These are phyloP conservation scores for Trametes cinnabarina DNA, from an alignment of 768 basidiomycete species.

Conservation along the genomic window DNA sequence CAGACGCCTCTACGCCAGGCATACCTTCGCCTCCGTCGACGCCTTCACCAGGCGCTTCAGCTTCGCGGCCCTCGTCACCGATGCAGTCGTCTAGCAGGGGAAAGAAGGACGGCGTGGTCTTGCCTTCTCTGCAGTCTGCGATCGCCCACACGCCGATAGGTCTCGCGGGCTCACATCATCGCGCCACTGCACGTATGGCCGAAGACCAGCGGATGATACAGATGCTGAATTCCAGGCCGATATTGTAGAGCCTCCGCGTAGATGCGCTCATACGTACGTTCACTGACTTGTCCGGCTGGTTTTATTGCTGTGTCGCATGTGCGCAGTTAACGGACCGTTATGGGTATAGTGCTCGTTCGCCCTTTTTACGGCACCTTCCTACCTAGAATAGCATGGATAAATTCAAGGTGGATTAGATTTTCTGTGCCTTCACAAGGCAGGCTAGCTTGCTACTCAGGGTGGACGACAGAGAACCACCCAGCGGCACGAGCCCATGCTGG, in stretches of 20 bases:
- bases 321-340: background rate
- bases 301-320: background rate
- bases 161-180: constrained; percentile 28
- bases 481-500: background rate
- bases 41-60: constrained; percentile 22
- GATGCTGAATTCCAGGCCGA: constrained; percentile 49
- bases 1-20: constrained; percentile 29
- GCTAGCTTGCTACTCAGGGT: background rate
- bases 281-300: background rate
- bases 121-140: constrained; percentile 44
- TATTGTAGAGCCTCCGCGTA: constrained; percentile 24
- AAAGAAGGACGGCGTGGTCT: constrained; percentile 26
- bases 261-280: background rate
- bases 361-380: background rate
- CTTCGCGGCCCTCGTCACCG: constrained; percentile 20
- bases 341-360: constrained; percentile 7
- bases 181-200: constrained; percentile 38
- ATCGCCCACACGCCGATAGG: constrained; percentile 31
- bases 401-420: constrained; percentile 6
- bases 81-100: constrained; percentile 15
- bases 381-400: constrained; percentile 5
- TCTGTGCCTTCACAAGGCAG: background rate
- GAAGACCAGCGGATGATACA: constrained; percentile 63
- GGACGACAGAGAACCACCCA: background rate
- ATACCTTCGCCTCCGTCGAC: constrained; percentile 26